These are phyloP conservation scores for Suillus tomentosus DNA, from an alignment of 768 basidiomycete genomes.

Conservation along the genomic window DNA sequence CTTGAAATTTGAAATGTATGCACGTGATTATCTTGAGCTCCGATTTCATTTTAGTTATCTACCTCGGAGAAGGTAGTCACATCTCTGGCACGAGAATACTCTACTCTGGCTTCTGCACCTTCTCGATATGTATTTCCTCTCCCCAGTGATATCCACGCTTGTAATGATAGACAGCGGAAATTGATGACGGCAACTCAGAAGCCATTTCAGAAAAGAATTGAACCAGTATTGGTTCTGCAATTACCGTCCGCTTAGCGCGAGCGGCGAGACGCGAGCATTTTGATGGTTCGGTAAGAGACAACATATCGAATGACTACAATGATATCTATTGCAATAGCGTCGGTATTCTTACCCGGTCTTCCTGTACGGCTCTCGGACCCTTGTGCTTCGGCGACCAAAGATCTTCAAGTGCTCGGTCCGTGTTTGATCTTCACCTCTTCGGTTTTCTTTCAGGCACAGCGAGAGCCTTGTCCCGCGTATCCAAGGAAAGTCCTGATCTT, in stretches of 20 bases:
- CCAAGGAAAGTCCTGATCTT: neutral
- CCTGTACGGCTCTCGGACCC: constrained; percentile 7
- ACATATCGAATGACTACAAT: neutral
- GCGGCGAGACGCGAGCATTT: neutral
- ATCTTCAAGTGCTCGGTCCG: neutral
- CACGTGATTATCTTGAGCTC: neutral
- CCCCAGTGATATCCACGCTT: neutral
- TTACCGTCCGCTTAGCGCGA: neutral
- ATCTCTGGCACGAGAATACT: constrained; percentile 1
- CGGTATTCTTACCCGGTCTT: constrained; percentile 7
- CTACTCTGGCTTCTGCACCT: neutral
- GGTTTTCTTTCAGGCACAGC: neutral
- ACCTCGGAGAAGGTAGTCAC: constrained; percentile 2
- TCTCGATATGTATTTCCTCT: constrained; percentile 3
- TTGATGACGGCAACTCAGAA: constrained; percentile 1
- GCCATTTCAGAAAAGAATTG: neutral
- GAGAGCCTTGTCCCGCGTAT: neutral
- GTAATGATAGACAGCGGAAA: neutral
- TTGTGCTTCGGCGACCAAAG: constrained; percentile 4
- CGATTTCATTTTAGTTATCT: constrained; percentile 6
- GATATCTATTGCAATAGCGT: constrained; percentile 3
- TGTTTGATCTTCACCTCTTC: neutral
- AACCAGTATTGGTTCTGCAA: neutral
- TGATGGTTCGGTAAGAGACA: neutral
- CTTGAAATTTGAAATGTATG: neutral